Evolutionary conservation across 169 alveolate species (phyloP).

Genomic region (Neospora caninum): DNA sequence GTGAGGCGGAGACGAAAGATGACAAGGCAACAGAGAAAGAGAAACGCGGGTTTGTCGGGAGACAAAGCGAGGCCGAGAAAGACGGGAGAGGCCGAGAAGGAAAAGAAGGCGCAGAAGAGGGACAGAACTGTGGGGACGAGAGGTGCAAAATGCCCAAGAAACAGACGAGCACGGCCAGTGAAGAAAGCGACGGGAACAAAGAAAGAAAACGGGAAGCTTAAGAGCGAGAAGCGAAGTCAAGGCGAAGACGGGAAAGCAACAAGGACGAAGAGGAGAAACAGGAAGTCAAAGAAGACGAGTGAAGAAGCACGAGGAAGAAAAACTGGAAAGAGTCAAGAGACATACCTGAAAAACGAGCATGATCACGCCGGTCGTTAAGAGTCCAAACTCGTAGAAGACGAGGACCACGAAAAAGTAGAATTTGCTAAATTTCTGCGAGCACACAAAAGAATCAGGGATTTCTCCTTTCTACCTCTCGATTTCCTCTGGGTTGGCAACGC

Average conservation of each 20-base stretch:
- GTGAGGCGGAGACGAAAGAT: too few relatives aligned
- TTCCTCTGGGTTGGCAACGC: background rate
- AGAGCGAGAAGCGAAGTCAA: background rate
- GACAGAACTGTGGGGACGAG: too few relatives aligned
- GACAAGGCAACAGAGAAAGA: too few relatives aligned
- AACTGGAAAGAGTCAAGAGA: background rate
- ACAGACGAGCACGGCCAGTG: too few relatives aligned
- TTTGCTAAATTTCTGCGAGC: slow-evolving; percentile 67
- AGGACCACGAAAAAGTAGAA: slow-evolving; percentile 81
- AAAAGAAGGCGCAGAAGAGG: background rate
- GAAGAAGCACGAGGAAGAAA: background rate
- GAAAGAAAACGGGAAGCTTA: background rate
- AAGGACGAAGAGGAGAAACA: background rate
- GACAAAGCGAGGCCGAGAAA: too few relatives aligned
- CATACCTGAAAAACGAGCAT: slow-evolving; percentile 82
- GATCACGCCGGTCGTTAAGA: slow-evolving; percentile 85
- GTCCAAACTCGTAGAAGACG: slow-evolving; percentile 88
- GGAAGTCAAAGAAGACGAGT: background rate
- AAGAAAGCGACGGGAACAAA: too few relatives aligned
- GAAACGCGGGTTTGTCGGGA: too few relatives aligned
- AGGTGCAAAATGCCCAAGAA: too few relatives aligned
- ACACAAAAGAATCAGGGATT: background rate
- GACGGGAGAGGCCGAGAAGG: background rate
- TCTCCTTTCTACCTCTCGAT: background rate
- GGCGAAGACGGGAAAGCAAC: background rate